Conservation (phyloP, 225 moss, liverwort and hornwort species). For the Bryum argenteum region DNA sequence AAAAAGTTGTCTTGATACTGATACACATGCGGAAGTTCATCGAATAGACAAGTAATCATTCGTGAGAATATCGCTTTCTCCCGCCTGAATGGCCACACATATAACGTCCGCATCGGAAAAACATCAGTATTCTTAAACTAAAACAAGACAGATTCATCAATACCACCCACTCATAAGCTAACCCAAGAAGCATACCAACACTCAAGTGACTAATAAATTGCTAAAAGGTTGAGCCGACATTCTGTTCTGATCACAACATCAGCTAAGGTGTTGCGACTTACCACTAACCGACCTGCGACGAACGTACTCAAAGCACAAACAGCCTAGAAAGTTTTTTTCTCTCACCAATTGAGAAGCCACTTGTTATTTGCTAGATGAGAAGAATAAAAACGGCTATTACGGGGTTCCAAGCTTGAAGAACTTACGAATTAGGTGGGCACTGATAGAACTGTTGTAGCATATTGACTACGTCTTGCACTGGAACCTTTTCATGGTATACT, state of each 20-base stretch:
- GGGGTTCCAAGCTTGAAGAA: constrained; percentile 8
- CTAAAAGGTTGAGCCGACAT: constrained; percentile 10
- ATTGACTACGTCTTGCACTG: constrained; percentile 44
- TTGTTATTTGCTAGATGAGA: constrained; percentile 8
- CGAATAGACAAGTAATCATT: constrained; percentile 86
- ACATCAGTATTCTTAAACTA: constrained; percentile 11
- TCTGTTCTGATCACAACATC: neutral
- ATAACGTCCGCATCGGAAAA: constrained; percentile 25
- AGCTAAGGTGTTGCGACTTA: constrained; percentile 1
- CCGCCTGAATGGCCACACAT: constrained; percentile 39
- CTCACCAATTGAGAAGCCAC: constrained; percentile 4
- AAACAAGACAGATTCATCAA: neutral
- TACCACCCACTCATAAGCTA: neutral
- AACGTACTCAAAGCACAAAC: constrained; percentile 19
- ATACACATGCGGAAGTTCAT: constrained; percentile 75
- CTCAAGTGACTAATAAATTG: constrained; percentile 5
- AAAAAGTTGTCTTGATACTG: constrained; percentile 79
- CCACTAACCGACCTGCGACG: constrained; percentile 3
- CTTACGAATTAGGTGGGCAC: constrained; percentile 43
- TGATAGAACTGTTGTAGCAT: constrained; percentile 48
- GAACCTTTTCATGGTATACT: constrained; percentile 73
- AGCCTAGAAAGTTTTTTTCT: neutral
- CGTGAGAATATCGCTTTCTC: constrained; percentile 61
- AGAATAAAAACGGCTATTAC: neutral
- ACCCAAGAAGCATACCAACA: neutral